Percentiles rank a stretch among this genome's conserved stretches.
Evolutionary conservation across 2,329 filamentous ascomycete species (phyloP).

Genomic region (Teratosphaeriaceae sp.): DNA sequence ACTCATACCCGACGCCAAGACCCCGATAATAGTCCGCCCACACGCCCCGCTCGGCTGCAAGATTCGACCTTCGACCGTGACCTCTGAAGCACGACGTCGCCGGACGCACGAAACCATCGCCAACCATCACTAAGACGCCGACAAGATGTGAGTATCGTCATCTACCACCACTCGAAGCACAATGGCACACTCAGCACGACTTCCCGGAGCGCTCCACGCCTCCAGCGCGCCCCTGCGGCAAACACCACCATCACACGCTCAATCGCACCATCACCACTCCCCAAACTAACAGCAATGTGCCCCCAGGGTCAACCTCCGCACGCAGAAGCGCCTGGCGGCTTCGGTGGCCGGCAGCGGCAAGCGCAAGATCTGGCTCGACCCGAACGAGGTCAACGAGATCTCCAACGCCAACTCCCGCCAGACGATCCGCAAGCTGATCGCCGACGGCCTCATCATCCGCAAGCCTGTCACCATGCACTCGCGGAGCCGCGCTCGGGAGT

Average conservation of each 20-base stretch:
- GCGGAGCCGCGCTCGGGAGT: slow-evolving; percentile 87
- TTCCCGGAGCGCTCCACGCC: slow-evolving; percentile 1
- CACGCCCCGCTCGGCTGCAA: neutral
- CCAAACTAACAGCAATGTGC: slow-evolving; percentile 24
- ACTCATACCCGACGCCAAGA: slow-evolving; percentile 1
- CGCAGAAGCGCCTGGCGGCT: slow-evolving; percentile 99
- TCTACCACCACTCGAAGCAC: neutral
- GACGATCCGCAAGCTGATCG: slow-evolving; percentile 98
- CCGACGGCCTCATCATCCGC: slow-evolving; percentile 99
- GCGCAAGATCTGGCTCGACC: slow-evolving; percentile 99
- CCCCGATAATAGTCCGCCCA: neutral
- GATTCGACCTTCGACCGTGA: neutral
- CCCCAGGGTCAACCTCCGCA: slow-evolving; percentile 95
- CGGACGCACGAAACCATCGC: slow-evolving; percentile 14
- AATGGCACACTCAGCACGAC: slow-evolving; percentile 1
- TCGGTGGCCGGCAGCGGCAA: slow-evolving; percentile 98
- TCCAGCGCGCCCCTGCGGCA: slow-evolving; percentile 3
- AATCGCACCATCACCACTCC: slow-evolving; percentile 7
- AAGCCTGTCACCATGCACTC: slow-evolving; percentile 99
- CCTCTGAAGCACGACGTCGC: neutral
- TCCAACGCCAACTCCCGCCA: slow-evolving; percentile 99
- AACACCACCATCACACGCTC: slow-evolving; percentile 7
- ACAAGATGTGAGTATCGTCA: slow-evolving; percentile 22
- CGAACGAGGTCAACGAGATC: slow-evolving; percentile 98
- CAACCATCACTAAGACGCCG: slow-evolving; percentile 20